Evolutionary conservation across 2,329 filamentous ascomycete species (phyloP), one percentile per base, ranked within the genome.

Genomic region (Mariannaea elegans): DNA sequence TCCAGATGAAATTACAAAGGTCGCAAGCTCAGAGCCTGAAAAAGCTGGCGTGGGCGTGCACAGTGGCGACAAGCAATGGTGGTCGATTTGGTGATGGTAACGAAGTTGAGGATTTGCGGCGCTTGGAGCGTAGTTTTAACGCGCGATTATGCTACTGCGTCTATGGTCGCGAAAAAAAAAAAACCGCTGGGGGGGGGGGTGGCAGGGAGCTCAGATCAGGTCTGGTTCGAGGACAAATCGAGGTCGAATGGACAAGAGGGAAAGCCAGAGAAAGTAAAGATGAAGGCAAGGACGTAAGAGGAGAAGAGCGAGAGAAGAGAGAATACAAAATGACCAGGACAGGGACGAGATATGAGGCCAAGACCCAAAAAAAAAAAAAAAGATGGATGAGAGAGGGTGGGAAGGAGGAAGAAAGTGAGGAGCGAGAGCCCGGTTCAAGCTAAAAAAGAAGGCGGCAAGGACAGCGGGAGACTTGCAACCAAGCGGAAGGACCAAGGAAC

Each of bases 51-150:
- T 27, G 16, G 46, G 55, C 53, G 49, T 55, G 58, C 56, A 55
- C 34, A 61, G 56, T 56, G 48, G 24, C 46, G 54, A 41, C 42
- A 55, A 52, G 36, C 16, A 50, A 59, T 42, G 38, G 56, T 62
- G 49, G 63, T 60, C 49, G 44, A 38, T 54, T 56, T 57, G 56
- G 56, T 65, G 62, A 61, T 60, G 60, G 61, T 61, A 44, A 59
- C 23, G 45, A 38, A 49, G 49, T 34, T 39, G 58, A 65, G 47
- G 65, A 41, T 56, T 65, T 63, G 59, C 67, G 66, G 71, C 71
- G 71, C 70, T 72, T 72, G 70, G 65, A 63, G 66, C 65, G 67
- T 67, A 54, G 66, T 65, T 62, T 72, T 74, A 68, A 69, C 70
- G 70, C 70, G 70, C 70, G 70, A 72, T 72, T 72, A 72, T 71